Base-by-base conservation (phyloP, 441 rosid genomes). In the Populus hybrid region DNA sequence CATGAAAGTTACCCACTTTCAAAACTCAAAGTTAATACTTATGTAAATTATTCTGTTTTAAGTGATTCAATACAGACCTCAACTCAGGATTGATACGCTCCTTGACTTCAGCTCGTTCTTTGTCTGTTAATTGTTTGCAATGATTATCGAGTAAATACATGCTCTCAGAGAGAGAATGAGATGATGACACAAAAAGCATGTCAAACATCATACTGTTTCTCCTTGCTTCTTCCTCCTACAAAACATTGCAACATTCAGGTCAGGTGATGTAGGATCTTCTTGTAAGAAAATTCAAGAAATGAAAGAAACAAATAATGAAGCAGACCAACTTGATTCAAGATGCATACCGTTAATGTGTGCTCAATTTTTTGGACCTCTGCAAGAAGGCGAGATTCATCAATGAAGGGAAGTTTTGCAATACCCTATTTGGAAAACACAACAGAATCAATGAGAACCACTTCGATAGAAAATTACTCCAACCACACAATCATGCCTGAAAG, bases 341-440 rank as follows among this genome's bases (percentile, higher is more conserved):
- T 71, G 14, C 85, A 72, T 92, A 95, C 99, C 86, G 89, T 95
- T 79, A 94, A 82, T 30, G 92, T 86, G 70, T 89, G 84, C 76
- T 95, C 98, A 69, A 94, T 59, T 80, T 79, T 84, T 59, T 85
- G 80, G 75, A 89, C 97, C 87, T 91, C 97, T 0, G 81, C 85
- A 79, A 95, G 95, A 79, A 95, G 99, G 76, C 98, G 95, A 73
- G 32, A 79, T 85, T 95, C 97, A 38, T 91, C 97, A 74, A 95
- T 92, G 82, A 95, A 95, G 75, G 99, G 99, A 84, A 95, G 82
- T 82, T 92, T 92, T 14, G 95, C 91, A 81, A 94, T 84, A 83
- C 97, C 99, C 99, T 95, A 70, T 75, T 83, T 28, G 75, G 70
- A 7, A 79, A 64, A 78, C 73, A 78, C 38, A 75, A 64, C 38